A percentile compares a stretch with the other conserved stretches of the same genome.
phyloP scores from a whole-genome alignment of 371 early-diverging fungal genomes.

The Lichtheimia corymbifera region DNA sequence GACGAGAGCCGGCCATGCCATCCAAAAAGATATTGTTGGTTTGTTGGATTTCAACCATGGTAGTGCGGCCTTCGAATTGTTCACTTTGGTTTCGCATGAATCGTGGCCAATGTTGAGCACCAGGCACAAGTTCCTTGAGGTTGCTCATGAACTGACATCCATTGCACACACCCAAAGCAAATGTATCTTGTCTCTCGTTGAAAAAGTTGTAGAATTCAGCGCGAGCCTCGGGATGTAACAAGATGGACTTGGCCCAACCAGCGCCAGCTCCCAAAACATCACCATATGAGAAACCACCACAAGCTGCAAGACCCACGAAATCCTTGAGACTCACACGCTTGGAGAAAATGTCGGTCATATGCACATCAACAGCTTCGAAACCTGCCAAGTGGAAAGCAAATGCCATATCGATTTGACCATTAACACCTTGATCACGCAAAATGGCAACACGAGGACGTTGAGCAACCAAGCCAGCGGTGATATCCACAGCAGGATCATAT shows the following conservation, averaged over 20 bases:
- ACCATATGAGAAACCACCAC: conserved; percentile 98
- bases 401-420: conserved; percentile 93
- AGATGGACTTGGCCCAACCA: conserved; percentile 94
- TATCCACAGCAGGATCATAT: conserved; percentile 69
- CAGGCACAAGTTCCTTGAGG: conserved; percentile 82
- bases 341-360: conserved; percentile 92
- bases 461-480: conserved; percentile 17
- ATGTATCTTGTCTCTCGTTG: conserved; percentile 78
- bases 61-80: conserved; percentile 93
- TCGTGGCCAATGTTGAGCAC: conserved; percentile 83
- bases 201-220: conserved; percentile 83
- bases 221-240: conserved; percentile 71
- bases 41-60: conserved; percentile 67
- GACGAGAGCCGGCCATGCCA: conserved; percentile 86
- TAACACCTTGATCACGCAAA: conserved; percentile 96
- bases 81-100: conserved; percentile 89
- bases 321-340: conserved; percentile 68
- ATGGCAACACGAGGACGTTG: conserved; percentile 86
- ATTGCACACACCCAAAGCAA: conserved; percentile 95
- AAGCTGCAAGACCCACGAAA: conserved; percentile 89
- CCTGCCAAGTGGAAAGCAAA: conserved; percentile 91
- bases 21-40: conserved; percentile 73
- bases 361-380: conserved; percentile 91
- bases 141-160: conserved; percentile 96
- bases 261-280: conserved; percentile 96